Percentiles rank a stretch among this genome's conserved stretches.
Conservation (phyloP, 2,329 filamentous ascomycete species). For the Sordariomycetes sp. region DNA sequence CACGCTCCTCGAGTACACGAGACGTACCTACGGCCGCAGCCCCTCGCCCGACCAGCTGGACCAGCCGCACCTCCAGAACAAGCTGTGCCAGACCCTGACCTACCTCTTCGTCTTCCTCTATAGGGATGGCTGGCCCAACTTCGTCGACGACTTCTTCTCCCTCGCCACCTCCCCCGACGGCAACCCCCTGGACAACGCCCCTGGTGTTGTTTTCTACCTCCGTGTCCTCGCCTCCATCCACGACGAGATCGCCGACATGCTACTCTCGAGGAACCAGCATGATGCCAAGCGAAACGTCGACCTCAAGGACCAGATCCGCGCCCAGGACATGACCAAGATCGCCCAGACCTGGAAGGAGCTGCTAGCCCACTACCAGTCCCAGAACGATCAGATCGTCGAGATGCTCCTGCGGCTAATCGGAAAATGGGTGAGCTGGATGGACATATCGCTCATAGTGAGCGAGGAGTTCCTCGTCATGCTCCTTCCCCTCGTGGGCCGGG, state of each 20-base stretch:
- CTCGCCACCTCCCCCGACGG: slow-evolving; percentile 57
- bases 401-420: slow-evolving; percentile 86
- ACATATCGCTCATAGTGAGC: slow-evolving; percentile 88
- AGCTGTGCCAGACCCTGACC: slow-evolving; percentile 90
- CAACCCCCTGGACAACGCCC: slow-evolving; percentile 53
- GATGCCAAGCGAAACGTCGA: slow-evolving; percentile 81
- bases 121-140: slow-evolving; percentile 73
- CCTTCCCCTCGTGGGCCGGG: slow-evolving; percentile 76
- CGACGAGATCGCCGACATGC: slow-evolving; percentile 91
- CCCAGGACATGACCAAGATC: slow-evolving; percentile 80
- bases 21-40: slow-evolving; percentile 58
- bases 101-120: slow-evolving; percentile 88
- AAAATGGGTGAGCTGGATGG: slow-evolving; percentile 98
- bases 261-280: slow-evolving; percentile 65
- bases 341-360: slow-evolving; percentile 88
- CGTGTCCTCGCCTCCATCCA: slow-evolving; percentile 83
- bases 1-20: slow-evolving; percentile 70
- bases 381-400: slow-evolving; percentile 66
- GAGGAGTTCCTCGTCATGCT: slow-evolving; percentile 76
- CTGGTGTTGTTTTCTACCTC: slow-evolving; percentile 77
- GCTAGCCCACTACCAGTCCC: slow-evolving; percentile 62
- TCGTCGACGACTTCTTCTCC: slow-evolving; percentile 80
- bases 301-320: slow-evolving; percentile 82
- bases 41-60: slow-evolving; percentile 52
- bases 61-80: slow-evolving; percentile 77